Evolutionary conservation across 2,329 filamentous ascomycete species (phyloP).

Genomic region (Drechslera avenae): DNA sequence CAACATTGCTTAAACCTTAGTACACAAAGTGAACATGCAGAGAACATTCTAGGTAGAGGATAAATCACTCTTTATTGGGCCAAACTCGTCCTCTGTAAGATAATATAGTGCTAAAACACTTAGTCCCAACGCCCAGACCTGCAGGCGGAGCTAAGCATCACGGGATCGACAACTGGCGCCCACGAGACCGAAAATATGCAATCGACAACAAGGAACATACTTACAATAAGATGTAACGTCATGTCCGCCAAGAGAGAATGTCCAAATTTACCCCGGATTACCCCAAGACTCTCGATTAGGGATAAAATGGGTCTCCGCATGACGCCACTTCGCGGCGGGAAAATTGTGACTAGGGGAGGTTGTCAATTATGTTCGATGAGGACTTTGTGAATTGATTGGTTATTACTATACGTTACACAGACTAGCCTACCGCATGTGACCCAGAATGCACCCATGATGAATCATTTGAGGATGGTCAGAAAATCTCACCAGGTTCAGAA

Average conservation of each 20-base stretch:
- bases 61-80: background rate
- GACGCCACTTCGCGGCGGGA: no score
- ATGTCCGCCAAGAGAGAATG: background rate
- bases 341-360: no score
- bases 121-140: background rate
- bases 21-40: background rate
- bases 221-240: background rate
- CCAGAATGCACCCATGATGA: no score
- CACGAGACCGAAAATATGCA: constrained; percentile 4
- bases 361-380: no score
- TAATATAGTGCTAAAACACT: background rate
- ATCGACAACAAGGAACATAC: background rate
- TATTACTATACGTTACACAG: no score
- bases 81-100: background rate
- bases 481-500: no score
- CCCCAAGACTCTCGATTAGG: background rate
- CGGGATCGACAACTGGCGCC: constrained; percentile 2
- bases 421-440: no score
- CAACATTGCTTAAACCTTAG: no score
- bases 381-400: no score
- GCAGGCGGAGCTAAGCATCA: constrained; percentile 3
- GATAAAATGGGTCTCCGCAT: no score
- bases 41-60: background rate
- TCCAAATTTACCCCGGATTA: background rate
- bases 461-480: no score